Evolutionary conservation across 106 monocot species (phyloP), one percentile per base, ranked within the genome.

Genomic region (Amphibolis antarctica): DNA sequence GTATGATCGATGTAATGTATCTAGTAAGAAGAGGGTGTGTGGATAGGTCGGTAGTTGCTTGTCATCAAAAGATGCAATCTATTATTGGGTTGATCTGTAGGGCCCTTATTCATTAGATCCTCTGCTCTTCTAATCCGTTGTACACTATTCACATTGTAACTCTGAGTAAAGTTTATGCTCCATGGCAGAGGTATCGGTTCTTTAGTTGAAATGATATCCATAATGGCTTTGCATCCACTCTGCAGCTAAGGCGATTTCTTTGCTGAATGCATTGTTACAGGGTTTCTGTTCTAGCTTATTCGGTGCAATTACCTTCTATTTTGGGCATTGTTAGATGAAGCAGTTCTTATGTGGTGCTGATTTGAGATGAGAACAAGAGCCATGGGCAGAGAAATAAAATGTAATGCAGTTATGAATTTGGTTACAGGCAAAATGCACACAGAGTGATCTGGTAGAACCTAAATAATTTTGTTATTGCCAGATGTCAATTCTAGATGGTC

Each of bases 361-460:
- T 29, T 85, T 75, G 0, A 80, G 82, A 54, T n/a, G 11, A 36
- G 2, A 36, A 36, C 36, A 36, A 36, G 36, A 36, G 7, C 7
- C 36, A 36, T 36, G 36, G 36, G 36, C 36, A 36, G 36, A 36
- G 4, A 4, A 2, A 36, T 36, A 36, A 36, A 36, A 4, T 7
- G 36, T 36, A 4, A 2, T 36, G 36, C 4, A 4, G 36, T 36
- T 36, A 36, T 36, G 36, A 36, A 2, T 36, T 36, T n/a, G n/a
- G n/a, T n/a, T n/a, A n/a, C n/a, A n/a, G n/a, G n/a, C n/a, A n/a
- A n/a, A n/a, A n/a, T n/a, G n/a, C n/a, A n/a, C n/a, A n/a, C n/a
- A n/a, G n/a, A n/a, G n/a, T n/a, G n/a, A n/a, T n/a, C n/a, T n/a
- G n/a, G n/a, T n/a, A n/a, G n/a, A n/a, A n/a, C n/a, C n/a, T n/a